Conservation (phyloP, 1,284 basidiomycete species). For the Pyrrhoderma noxium region DNA sequence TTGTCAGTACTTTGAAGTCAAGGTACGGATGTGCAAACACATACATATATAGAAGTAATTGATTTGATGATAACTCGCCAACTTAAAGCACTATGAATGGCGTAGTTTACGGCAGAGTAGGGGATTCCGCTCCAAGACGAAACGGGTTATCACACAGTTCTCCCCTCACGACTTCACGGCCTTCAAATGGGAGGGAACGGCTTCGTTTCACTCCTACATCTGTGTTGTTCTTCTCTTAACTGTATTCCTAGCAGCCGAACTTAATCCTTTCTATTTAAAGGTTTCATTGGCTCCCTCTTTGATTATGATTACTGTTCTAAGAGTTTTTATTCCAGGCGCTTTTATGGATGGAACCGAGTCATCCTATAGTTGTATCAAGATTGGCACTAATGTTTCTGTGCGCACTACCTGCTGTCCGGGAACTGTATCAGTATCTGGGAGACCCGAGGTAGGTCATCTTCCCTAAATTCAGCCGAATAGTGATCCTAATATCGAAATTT, state of each 20-base stretch:
- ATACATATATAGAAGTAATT: not conserved
- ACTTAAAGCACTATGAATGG: constrained; percentile 67
- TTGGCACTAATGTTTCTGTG: constrained; percentile 74
- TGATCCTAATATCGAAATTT: constrained; percentile 18
- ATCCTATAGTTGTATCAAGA: constrained; percentile 70
- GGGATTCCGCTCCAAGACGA: constrained; percentile 69
- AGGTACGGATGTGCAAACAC: constrained; percentile 44
- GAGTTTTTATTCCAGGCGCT: constrained; percentile 37
- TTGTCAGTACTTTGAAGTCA: constrained; percentile 80
- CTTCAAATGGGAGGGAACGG: constrained; percentile 80
- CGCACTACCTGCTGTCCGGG: constrained; percentile 72
- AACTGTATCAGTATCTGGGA: constrained; percentile 74
- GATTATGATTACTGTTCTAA: not conserved
- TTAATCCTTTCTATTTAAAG: constrained; percentile 82
- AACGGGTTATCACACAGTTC: constrained; percentile 71
- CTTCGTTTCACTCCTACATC: constrained; percentile 67
- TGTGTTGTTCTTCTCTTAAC: constrained; percentile 67
- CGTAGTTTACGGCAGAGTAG: constrained; percentile 71
- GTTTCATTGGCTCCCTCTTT: constrained; percentile 27
- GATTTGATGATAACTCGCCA: constrained; percentile 6
- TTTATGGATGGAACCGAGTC: constrained; percentile 83
- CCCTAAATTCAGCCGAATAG: constrained; percentile 10
- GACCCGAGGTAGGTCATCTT: constrained; percentile 53
- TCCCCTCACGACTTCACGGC: constrained; percentile 81
- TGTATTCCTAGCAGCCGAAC: constrained; percentile 74